These are phyloP conservation scores for Arthrobotrys megalospora DNA, from an alignment of 2,329 filamentous ascomycete genomes.

Conservation along the genomic window DNA sequence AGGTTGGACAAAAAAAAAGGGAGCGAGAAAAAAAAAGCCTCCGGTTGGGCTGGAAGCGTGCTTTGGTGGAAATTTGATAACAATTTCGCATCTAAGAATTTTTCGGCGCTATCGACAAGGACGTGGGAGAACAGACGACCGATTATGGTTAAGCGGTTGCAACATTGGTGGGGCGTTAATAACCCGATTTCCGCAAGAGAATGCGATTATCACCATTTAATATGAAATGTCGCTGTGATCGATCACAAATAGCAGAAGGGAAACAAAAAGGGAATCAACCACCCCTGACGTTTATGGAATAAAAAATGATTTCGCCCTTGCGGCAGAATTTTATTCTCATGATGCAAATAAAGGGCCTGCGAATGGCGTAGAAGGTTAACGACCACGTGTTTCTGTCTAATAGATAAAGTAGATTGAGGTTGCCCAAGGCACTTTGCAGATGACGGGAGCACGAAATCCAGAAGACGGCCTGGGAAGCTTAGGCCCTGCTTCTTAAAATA, in stretches of 20 bases:
- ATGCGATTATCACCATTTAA: constrained; percentile 38
- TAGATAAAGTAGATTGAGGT: not conserved
- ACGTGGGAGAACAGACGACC: not conserved
- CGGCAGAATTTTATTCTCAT: constrained; percentile 18
- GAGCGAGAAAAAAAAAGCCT: constrained; percentile 5
- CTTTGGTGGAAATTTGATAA: constrained; percentile 47
- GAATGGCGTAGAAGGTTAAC: constrained; percentile 12
- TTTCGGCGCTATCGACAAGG: constrained; percentile 21
- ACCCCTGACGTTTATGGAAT: constrained; percentile 13
- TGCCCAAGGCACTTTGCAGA: not conserved
- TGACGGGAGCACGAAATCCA: constrained; percentile 10
- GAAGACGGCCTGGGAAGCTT: constrained; percentile 21
- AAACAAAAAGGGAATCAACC: not conserved
- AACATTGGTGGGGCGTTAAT: constrained; percentile 52
- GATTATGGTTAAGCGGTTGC: constrained; percentile 35
- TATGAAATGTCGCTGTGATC: constrained; percentile 20
- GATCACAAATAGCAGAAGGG: constrained; percentile 4
- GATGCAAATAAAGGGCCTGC: constrained; percentile 10
- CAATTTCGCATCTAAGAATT: constrained; percentile 11
- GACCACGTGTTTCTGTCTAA: constrained; percentile 26
- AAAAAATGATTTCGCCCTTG: constrained; percentile 4
- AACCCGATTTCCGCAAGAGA: constrained; percentile 32
- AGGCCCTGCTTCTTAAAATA: constrained; percentile 58
- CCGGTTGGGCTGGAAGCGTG: not conserved
- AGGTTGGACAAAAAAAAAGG: constrained; percentile 1